These are phyloP conservation scores for Pyrenopolyporus hunteri DNA, from an alignment of 495 filamentous ascomycete genomes.

Conservation along the genomic window DNA sequence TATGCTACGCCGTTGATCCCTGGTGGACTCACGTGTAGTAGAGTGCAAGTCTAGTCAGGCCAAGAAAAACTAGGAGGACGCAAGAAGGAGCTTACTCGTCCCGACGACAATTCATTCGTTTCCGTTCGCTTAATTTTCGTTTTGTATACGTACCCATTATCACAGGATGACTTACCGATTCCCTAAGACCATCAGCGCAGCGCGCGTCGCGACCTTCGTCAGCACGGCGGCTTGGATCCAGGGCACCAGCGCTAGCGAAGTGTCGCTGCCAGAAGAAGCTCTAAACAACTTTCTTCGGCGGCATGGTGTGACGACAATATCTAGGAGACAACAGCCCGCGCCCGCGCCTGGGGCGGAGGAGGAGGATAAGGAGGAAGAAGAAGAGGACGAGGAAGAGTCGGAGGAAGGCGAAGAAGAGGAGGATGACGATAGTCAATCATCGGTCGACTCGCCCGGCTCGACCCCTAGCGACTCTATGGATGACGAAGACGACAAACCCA, in stretches of 20 bases:
- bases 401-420: not conserved
- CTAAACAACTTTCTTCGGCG: constrained; percentile 34
- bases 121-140: constrained; percentile 7
- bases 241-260: constrained; percentile 24
- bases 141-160: not conserved
- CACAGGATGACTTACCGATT: constrained; percentile 29
- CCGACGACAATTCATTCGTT: constrained; percentile 32
- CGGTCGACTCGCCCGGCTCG: constrained; percentile 9
- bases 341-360: constrained; percentile 1
- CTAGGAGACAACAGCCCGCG: constrained; percentile 4
- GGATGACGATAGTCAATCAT: constrained; percentile 6
- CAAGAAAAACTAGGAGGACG: constrained; percentile 23
- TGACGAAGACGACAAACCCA: not conserved
- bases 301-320: constrained; percentile 8
- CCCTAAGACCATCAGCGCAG: constrained; percentile 33
- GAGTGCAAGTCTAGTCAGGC: constrained; percentile 2
- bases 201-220: constrained; percentile 36
- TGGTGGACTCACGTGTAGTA: constrained; percentile 26
- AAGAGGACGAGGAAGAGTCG: not conserved
- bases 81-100: constrained; percentile 30
- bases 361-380: not conserved
- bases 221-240: constrained; percentile 39
- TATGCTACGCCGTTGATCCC: constrained; percentile 24
- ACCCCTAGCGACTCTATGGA: constrained; percentile 6
- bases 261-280: constrained; percentile 27